Evolutionary conservation across 768 basidiomycete genomes (phyloP).

Genomic region (Tulasnella sp.): DNA sequence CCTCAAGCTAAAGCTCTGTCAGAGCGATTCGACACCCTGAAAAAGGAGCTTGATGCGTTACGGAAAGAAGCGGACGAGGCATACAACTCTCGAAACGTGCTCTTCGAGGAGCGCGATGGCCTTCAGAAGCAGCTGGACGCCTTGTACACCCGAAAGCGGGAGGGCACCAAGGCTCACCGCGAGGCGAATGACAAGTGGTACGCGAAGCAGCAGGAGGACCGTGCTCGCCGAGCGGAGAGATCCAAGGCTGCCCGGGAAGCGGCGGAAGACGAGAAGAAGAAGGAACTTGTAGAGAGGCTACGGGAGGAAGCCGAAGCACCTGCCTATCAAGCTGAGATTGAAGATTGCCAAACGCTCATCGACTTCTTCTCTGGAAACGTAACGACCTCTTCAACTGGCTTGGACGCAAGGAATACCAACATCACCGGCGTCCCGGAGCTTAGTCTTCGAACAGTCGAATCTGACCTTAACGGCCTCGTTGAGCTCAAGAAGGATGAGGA

Average conservation of each 20-base stretch:
- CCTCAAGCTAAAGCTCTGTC: slow-evolving; percentile 74
- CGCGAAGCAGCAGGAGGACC: slow-evolving; percentile 79
- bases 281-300: slow-evolving; percentile 65
- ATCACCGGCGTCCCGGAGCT: slow-evolving; percentile 57
- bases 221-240: slow-evolving; percentile 68
- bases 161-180: slow-evolving; percentile 55
- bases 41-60: slow-evolving; percentile 72
- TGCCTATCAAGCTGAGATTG: slow-evolving; percentile 85
- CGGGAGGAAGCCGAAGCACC: slow-evolving; percentile 85
- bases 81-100: slow-evolving; percentile 64
- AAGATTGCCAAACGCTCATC: slow-evolving; percentile 91
- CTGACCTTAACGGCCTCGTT: slow-evolving; percentile 50
- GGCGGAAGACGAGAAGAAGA: slow-evolving; percentile 66
- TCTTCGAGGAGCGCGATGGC: slow-evolving; percentile 77
- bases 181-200: slow-evolving; percentile 78
- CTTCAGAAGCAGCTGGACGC: slow-evolving; percentile 57
- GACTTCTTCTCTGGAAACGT: slow-evolving; percentile 68
- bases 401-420: slow-evolving; percentile 27
- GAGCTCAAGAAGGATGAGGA: slow-evolving; percentile 94
- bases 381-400: slow-evolving; percentile 19
- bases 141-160: slow-evolving; percentile 67
- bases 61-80: slow-evolving; percentile 80
- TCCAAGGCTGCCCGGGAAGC: slow-evolving; percentile 62
- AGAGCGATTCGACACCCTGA: slow-evolving; percentile 71
- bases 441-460: slow-evolving; percentile 77